A percentile compares a stretch with the other conserved stretches of the same genome.
Evolutionary conservation across 768 basidiomycete species (phyloP).

Genomic region (Agaricus subrufescens): DNA sequence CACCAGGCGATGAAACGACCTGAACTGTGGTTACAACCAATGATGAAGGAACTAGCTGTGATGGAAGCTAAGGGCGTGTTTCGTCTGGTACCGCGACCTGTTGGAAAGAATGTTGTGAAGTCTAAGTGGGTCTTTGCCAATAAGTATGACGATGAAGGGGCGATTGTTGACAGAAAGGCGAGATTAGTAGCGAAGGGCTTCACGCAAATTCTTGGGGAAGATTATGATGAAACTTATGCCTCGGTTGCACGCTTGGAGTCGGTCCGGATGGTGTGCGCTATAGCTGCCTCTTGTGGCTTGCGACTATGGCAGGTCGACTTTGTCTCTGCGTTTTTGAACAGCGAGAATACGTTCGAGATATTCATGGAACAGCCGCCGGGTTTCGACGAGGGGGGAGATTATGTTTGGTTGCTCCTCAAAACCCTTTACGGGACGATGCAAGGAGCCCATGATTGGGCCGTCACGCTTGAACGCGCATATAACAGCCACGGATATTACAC

Average conservation of each 20-base stretch:
- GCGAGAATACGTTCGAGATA: no score
- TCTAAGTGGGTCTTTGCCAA: conserved; percentile 11
- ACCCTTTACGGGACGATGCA: no score
- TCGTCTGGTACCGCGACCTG: conserved; percentile 5
- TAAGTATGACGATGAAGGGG: conserved; percentile 13
- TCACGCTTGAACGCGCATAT: no score
- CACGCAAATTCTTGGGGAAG: conserved; percentile 12
- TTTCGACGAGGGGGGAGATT: no score
- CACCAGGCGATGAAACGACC: conserved; percentile 4
- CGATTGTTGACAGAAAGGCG: conserved; percentile 11
- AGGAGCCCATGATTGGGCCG: no score
- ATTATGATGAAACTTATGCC: conserved; percentile 15
- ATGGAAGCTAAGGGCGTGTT: conserved; percentile 23
- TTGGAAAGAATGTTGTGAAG: conserved; percentile 4
- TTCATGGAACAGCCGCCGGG: no score
- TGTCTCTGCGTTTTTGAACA: no score
- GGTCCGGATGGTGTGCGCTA: no score
- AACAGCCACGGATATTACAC: no score
- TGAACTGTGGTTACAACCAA: conserved; percentile 7
- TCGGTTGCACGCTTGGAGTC: not conserved
- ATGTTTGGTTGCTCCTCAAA: no score
- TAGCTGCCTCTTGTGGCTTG: no score
- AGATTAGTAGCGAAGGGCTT: conserved; percentile 15
- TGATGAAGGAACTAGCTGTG: not conserved
- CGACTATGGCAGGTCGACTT: no score